These are phyloP conservation scores for Parastagonospora avenae DNA, from an alignment of 2,329 filamentous ascomycete species.

Conservation along the genomic window DNA sequence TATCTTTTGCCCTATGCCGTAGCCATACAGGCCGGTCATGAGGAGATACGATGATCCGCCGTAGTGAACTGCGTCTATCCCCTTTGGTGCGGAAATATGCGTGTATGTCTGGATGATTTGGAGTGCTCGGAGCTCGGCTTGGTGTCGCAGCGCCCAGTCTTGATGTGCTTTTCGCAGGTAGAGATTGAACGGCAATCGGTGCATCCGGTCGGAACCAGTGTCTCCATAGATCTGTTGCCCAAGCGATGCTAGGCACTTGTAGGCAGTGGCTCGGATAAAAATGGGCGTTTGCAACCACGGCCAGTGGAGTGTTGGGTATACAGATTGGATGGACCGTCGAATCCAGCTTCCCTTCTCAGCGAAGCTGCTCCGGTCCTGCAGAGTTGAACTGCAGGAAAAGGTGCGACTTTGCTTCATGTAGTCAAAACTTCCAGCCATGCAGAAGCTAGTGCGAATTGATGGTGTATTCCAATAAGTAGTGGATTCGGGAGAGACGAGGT, in stretches of 20 bases:
- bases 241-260: slow-evolving; percentile 12
- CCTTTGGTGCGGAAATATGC: slow-evolving; percentile 14
- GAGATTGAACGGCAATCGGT: slow-evolving; percentile 22
- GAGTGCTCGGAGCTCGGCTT: slow-evolving; percentile 17
- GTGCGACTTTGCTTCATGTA: not conserved
- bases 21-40: slow-evolving; percentile 15
- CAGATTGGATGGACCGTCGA: not conserved
- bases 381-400: not conserved
- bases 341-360: not conserved
- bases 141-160: slow-evolving; percentile 19
- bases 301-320: slow-evolving; percentile 3
- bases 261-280: slow-evolving; percentile 16
- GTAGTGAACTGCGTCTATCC: slow-evolving; percentile 13
- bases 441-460: not conserved
- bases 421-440: slow-evolving; percentile 4
- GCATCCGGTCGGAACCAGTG: slow-evolving; percentile 16
- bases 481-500: not conserved
- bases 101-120: slow-evolving; percentile 13
- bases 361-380: not conserved
- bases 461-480: slow-evolving; percentile 1
- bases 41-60: slow-evolving; percentile 18
- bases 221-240: slow-evolving; percentile 9
- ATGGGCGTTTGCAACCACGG: slow-evolving; percentile 11
- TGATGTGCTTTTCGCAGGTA: slow-evolving; percentile 15
- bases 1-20: slow-evolving; percentile 13